Evolutionary conservation across 345 rosid species (phyloP), one percentile per base, ranked within the genome.

Genomic region (Sonneratia caseolaris): DNA sequence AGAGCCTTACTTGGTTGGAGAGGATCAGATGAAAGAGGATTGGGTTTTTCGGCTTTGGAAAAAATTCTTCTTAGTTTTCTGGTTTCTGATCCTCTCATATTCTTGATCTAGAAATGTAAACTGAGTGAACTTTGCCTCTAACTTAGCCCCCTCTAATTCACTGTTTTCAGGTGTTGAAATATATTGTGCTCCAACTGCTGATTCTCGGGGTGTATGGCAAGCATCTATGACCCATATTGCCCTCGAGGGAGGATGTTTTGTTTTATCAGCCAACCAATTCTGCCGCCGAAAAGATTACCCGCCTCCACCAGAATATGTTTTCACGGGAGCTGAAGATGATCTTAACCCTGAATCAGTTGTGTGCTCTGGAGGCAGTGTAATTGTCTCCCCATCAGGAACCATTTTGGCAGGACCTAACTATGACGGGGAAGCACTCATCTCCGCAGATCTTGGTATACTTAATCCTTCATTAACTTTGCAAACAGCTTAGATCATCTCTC

Each of bases 121-220:
- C 36, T 22, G 3, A 7, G 14, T 12, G 36, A 3, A 27, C 32
- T 40, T n/a, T 59, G 64, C 36, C 1, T 8, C 36, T 59, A 24
- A 59, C 13, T 57, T 16, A 36, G 45, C 2, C 38, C 36, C 37
- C 19, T 24, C 27, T 10, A 10, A 36, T 57, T 37, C 27, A 3
- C 0, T 11, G 3, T 53, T 67, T 69, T 38, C 73, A 89, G 97
- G 98, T 55, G 71, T 91, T 72, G 95, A 91, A 77, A 91, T 94
- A 72, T 94, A 94, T 78, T 91, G 98, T 81, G 97, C 97, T 40
- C 98, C 98, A 0, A 91, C 98, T 14, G 98, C 98, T 74, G 98
- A 94, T 83, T 55, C 93, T 35, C 82, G 97, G 84, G 85, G 82
- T 6, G 79, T 82, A 68, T 94, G 98, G 99, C 92, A 80, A 79